Evolutionary conservation across 306 rosid genomes (phyloP), one percentile per base, ranked within the genome.

Genomic region (Acmispon strigosus): DNA sequence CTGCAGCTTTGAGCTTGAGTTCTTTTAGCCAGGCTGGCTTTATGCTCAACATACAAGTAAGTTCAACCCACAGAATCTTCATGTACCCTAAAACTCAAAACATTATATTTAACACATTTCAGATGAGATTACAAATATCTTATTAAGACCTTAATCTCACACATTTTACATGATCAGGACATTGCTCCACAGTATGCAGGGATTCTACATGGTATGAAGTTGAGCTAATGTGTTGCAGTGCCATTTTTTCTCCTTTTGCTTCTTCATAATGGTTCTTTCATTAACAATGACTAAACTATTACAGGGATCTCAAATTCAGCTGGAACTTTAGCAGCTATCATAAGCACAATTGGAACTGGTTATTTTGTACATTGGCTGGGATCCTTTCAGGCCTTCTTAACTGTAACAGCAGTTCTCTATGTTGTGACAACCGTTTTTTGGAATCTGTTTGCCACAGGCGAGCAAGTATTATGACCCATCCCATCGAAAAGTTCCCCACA

Each of bases 1-100:
- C 96, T 41, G 81, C 58, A 70, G 97, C 90, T 77, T 86, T 90
- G 81, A 88, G 98, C 77, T 80, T 93, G 51, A 93, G 97, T 66
- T 93, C 98, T 72, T 93, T 93, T 84, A 90, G 96, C 82, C 97
- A 90, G 70, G 98, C 98, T 18, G 96, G 97, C n/a, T 93, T 80
- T 77, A 84, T 88, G 81, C 97, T 93, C 39, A 93, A 93, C 74
- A 87, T 90, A 39, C 98, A 93, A 70, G 98, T 93, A 84, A 77
- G 94, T 75, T 59, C 10, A 47, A 15, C 42, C 5, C 64, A 52
- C 71, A 59, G n/a, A 73, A 19, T 41, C 5, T 49, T 34, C 4
- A 36, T 66, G 20, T 32, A 44, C 42, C 18, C 6, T 19, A 51
- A 57, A 22, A 5, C 48, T 4, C 8, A 1, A 34, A 62, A 17